Base-by-base conservation (phyloP, 306 rosid species). In the Quercus alba region DNA sequence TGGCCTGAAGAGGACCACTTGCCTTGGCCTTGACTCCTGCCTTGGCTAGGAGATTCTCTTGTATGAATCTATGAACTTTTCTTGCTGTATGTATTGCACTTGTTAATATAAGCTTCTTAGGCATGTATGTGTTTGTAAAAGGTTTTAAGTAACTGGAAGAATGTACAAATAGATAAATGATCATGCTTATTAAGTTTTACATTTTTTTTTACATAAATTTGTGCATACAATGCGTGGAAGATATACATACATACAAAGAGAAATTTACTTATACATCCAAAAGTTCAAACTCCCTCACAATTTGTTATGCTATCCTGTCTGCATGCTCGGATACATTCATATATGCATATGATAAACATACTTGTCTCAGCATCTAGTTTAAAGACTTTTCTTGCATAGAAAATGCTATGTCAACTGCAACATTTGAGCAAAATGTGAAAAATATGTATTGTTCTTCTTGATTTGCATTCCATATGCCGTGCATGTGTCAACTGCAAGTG, bases 401-500 rank as follows among this genome's bases (percentile, higher is more conserved):
- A 89, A 85, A 84, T 87, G 57, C 84, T 51, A 66, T 56, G 81
- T 75, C 80, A 84, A 82, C 78, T 75, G 31, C 57, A 63, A 73
- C 75, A 82, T 41, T 77, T 54, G 75, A 76, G 73, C 52, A 33
- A 67, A 31, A 33, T 74, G 76, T 86, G 17, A 73, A 77, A 78
- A 81, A 85, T 79, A 85, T 62, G 83, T 71, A 81, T 83, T 88
- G 77, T 80, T 82, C 84, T 78, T 78, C 78, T 64, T 74, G 69
- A 77, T 82, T 78, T 73, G 84, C 85, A 73, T 75, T 79, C 70
- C 77, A 70, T 44, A 72, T 71, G 84, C 75, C 74, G 74, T 78
- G 84, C 85, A 84, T 78, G 86, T 83, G 92, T 86, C 87, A 69
- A 77, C 68, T 70, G 77, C 87, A 77, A 73, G 81, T 74, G 44